These are phyloP conservation scores for Hyphopichia pseudoburtonii DNA, from an alignment of 1,139 yeast species.

Conservation along the genomic window DNA sequence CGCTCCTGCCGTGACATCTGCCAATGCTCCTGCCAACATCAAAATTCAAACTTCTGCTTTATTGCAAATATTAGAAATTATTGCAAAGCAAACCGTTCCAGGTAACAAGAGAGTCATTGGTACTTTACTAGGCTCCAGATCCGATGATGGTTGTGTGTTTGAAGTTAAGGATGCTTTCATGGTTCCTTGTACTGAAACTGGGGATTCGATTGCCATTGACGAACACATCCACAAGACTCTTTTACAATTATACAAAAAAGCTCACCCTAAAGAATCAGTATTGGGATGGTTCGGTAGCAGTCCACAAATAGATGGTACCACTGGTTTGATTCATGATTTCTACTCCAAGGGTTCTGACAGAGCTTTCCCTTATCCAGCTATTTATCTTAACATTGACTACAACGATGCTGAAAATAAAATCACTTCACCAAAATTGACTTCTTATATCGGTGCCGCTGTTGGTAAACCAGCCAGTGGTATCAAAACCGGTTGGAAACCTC, in stretches of 20 bases:
- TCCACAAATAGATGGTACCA: slow-evolving; percentile 62
- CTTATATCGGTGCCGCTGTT: slow-evolving; percentile 77
- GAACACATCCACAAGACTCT: slow-evolving; percentile 71
- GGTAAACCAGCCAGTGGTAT: slow-evolving; percentile 50
- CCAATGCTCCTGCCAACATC: slow-evolving; percentile 50
- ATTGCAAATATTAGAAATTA: slow-evolving; percentile 60
- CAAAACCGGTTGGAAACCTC: slow-evolving; percentile 49
- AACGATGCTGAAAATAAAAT: slow-evolving; percentile 38
- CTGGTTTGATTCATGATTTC: slow-evolving; percentile 84
- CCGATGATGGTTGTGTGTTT: slow-evolving; percentile 81
- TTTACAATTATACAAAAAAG: slow-evolving; percentile 72
- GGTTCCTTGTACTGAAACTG: slow-evolving; percentile 82
- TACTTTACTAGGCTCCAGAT: slow-evolving; percentile 75
- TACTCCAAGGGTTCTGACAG: slow-evolving; percentile 70
- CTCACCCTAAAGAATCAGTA: slow-evolving; percentile 77
- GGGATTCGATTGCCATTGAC: slow-evolving; percentile 70
- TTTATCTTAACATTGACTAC: slow-evolving; percentile 64
- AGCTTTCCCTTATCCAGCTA: slow-evolving; percentile 74
- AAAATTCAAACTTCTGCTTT: slow-evolving; percentile 69
- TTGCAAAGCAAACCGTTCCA: slow-evolving; percentile 44
- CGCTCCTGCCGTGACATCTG: slow-evolving; percentile 53
- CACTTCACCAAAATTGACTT: slow-evolving; percentile 49
- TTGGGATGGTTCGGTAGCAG: slow-evolving; percentile 89
- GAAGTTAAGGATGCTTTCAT: slow-evolving; percentile 77
- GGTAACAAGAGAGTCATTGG: slow-evolving; percentile 70